Evolutionary conservation across 306 rosid species (phyloP).

Genomic region (Cyamopsis tetragonoloba): DNA sequence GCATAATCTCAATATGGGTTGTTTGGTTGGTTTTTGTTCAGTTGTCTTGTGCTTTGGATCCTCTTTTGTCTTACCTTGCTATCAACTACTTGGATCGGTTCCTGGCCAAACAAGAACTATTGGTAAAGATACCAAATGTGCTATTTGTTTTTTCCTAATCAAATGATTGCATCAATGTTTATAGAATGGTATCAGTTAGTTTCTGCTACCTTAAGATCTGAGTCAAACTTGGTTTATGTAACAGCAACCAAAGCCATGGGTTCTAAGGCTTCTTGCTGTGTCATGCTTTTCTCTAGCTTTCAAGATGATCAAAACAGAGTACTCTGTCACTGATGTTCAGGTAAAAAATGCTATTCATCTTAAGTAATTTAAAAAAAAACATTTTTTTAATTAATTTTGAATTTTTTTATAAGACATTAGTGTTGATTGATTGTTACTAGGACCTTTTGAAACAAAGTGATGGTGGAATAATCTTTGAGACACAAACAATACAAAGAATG

Average conservation of each 20-base stretch:
- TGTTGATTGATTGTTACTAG: not conserved
- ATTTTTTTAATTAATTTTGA: no score
- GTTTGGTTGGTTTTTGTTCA: constrained; percentile 29
- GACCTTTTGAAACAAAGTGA: constrained; percentile 33
- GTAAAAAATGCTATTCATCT: constrained; percentile 18
- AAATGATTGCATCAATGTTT: not conserved
- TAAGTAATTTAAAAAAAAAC: no score
- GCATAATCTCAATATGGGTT: constrained; percentile 1
- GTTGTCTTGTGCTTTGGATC: constrained; percentile 58
- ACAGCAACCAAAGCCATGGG: constrained; percentile 82
- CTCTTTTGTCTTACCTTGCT: constrained; percentile 66
- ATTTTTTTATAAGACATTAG: no score
- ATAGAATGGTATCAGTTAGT: not conserved
- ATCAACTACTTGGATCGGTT: constrained; percentile 86
- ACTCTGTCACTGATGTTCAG: constrained; percentile 44
- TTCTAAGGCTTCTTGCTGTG: constrained; percentile 58
- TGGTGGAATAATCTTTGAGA: constrained; percentile 63
- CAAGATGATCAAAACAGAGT: constrained; percentile 61
- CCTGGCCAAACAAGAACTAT: constrained; percentile 56
- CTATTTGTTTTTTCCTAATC: not conserved
- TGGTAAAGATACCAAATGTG: constrained; percentile 42
- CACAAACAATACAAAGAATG: constrained; percentile 63
- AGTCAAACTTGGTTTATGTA: constrained; percentile 21
- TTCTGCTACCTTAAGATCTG: constrained; percentile 27
- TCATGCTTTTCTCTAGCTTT: constrained; percentile 72